Conservation (phyloP, 148 eudicot species). For the Hydrangea macrophylla region DNA sequence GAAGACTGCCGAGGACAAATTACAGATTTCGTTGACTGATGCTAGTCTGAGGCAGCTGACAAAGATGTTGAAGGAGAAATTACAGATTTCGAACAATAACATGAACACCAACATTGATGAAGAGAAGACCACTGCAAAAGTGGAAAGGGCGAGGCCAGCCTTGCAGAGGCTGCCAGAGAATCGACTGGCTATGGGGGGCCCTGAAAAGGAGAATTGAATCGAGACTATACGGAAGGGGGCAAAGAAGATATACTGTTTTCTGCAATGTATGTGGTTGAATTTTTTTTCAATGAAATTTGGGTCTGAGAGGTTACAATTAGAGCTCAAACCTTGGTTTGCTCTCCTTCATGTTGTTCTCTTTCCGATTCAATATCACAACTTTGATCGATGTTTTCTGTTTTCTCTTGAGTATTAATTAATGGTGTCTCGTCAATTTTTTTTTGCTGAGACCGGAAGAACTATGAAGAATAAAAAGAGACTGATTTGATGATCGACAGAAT, state of each 20-base stretch:
- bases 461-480: no score
- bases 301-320: background rate
- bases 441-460: no score
- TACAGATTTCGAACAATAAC: slow-evolving; percentile 20
- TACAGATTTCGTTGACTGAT: slow-evolving; percentile 11
- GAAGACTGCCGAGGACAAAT: slow-evolving; percentile 9
- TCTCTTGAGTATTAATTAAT: no score
- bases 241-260: background rate
- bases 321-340: slow-evolving; percentile 11
- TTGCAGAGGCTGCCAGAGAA: slow-evolving; percentile 44
- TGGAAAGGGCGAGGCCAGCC: slow-evolving; percentile 40
- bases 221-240: background rate
- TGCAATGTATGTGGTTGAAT: no score
- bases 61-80: slow-evolving; percentile 35
- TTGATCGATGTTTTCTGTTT: background rate
- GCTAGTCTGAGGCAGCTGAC: slow-evolving; percentile 51
- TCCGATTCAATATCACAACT: no score
- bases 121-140: slow-evolving; percentile 17
- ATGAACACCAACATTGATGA: background rate
- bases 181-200: slow-evolving; percentile 1
- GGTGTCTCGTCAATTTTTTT: no score
- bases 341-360: slow-evolving; percentile 8
- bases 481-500: no score
- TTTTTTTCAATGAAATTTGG: background rate
- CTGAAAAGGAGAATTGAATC: background rate